Evolutionary conservation across 345 rosid genomes (phyloP).

Genomic region (Barbarea vulgaris): DNA sequence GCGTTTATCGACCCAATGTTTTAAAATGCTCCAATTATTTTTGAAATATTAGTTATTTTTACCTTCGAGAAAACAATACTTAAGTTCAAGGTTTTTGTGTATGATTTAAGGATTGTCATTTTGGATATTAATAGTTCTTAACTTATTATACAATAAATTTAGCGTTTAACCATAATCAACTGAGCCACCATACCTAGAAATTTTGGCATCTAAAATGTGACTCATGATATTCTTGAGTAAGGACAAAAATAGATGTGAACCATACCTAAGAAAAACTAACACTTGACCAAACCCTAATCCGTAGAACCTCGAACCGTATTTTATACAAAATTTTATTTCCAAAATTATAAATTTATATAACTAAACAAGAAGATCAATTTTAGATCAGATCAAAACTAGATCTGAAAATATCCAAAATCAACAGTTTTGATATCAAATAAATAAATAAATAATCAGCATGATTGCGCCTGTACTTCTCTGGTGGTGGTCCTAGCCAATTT

Average conservation of each 20-base stretch:
- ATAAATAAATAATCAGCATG: background rate
- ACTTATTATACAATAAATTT: too few relatives aligned
- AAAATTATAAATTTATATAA: background rate
- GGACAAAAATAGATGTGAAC: background rate
- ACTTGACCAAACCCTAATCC: background rate
- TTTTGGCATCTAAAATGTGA: background rate
- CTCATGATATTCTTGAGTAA: background rate
- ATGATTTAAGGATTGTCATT: background rate
- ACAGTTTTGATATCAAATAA: background rate
- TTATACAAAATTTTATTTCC: background rate
- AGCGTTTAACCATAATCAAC: background rate
- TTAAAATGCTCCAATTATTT: too few relatives aligned
- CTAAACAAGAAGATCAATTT: background rate
- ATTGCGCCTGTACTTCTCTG: background rate
- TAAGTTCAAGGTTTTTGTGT: background rate
- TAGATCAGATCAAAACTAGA: background rate
- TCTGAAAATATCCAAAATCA: background rate
- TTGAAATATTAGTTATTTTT: too few relatives aligned
- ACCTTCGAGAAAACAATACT: background rate
- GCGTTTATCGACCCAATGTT: background rate
- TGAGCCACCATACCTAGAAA: background rate
- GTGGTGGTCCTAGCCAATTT: background rate
- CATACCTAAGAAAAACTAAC: background rate
- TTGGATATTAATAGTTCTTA: background rate
- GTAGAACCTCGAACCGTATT: background rate